phyloP scores from a whole-genome alignment of 148 eudicot genomes.

The Heliamphora exappendiculata region DNA sequence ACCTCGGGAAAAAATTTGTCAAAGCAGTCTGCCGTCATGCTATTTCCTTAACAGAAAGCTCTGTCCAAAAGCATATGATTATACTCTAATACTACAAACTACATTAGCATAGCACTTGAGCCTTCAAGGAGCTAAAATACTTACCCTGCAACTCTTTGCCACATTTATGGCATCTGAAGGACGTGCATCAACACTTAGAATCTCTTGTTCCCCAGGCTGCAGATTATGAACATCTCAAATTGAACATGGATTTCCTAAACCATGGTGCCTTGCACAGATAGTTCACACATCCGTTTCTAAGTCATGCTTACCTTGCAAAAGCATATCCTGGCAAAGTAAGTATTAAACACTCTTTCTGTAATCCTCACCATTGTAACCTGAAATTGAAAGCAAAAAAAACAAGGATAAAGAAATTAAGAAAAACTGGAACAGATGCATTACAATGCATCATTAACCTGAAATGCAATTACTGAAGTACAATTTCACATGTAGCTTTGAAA shows the following conservation, averaged over 20 bases:
- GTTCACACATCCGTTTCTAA: background rate
- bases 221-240: background rate
- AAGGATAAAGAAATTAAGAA: background rate
- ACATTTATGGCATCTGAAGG: slow-evolving; percentile 86
- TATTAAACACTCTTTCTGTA: slow-evolving; percentile 52
- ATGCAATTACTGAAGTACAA: background rate
- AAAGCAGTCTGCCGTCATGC: background rate
- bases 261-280: background rate
- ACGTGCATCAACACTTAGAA: slow-evolving; percentile 59
- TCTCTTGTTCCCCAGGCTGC: slow-evolving; percentile 49
- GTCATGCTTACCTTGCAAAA: slow-evolving; percentile 44
- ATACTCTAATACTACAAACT: background rate
- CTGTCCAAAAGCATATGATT: background rate
- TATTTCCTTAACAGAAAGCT: background rate
- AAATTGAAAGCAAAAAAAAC: slow-evolving; percentile 8
- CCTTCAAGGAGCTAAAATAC: slow-evolving; percentile 5
- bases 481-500: background rate
- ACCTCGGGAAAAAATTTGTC: background rate
- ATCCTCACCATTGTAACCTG: slow-evolving; percentile 75
- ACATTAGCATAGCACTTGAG: background rate
- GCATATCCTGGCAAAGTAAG: slow-evolving; percentile 54
- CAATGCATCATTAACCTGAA: background rate
- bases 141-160: slow-evolving; percentile 62
- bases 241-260: background rate
- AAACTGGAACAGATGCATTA: background rate